Percentiles rank a stretch among this genome's conserved stretches.
Conservation (phyloP, 495 filamentous ascomycete species). For the Neurospora sp. region DNA sequence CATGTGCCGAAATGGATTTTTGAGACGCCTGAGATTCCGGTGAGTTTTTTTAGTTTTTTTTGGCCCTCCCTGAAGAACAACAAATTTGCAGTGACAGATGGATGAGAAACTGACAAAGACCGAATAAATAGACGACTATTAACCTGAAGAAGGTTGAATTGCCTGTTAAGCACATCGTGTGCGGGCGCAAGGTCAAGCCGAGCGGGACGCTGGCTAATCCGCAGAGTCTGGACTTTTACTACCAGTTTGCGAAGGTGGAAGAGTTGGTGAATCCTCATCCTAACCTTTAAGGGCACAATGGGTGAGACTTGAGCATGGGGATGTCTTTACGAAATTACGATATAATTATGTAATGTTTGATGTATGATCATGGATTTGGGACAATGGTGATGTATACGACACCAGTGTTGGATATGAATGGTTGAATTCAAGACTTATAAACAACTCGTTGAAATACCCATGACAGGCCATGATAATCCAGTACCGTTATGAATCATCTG, state of each 20-base stretch:
- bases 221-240: conserved; percentile 63
- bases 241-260: conserved; percentile 71
- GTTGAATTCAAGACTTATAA: neutral
- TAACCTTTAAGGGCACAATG: neutral
- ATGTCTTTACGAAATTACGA: neutral
- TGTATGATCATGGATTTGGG: neutral
- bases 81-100: no score
- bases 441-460: neutral
- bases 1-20: conserved; percentile 74
- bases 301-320: neutral
- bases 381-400: neutral
- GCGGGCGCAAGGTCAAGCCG: conserved; percentile 60
- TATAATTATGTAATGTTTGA: neutral
- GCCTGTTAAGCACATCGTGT: conserved; percentile 77
- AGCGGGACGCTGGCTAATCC: conserved; percentile 71
- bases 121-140: conserved; percentile 52
- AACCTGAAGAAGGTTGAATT: conserved; percentile 82
- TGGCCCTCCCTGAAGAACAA: no score
- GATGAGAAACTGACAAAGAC: neutral
- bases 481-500: neutral
- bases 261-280: conserved; percentile 32
- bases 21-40: conserved; percentile 70
- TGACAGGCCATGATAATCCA: neutral
- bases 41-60: conserved; percentile 39
- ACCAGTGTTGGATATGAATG: neutral